phyloP scores from a whole-genome alignment of 495 filamentous ascomycete genomes.

The Cetradonia linearis region DNA sequence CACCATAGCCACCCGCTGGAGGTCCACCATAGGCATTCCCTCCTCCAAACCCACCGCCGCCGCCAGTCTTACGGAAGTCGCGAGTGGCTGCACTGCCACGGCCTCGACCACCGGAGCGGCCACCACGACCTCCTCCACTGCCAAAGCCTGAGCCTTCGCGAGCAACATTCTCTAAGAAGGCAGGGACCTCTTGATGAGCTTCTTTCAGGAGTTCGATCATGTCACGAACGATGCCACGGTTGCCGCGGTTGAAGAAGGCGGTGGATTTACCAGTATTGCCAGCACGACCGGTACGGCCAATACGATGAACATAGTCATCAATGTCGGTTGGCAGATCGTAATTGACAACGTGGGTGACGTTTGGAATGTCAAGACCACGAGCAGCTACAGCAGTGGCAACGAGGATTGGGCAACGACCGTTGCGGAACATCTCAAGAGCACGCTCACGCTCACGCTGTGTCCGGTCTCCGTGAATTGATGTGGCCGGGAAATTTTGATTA shows the following conservation, averaged over 20 bases:
- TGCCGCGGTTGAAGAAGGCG: conserved; percentile 99
- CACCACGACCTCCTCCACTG: conserved; percentile 59
- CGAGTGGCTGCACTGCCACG: conserved; percentile 59
- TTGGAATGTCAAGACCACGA: conserved; percentile 92
- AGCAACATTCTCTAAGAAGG: conserved; percentile 91
- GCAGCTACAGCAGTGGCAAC: conserved; percentile 97
- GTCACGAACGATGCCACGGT: conserved; percentile 92
- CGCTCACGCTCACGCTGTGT: conserved; percentile 98
- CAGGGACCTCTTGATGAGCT: conserved; percentile 90
- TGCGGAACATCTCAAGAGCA: conserved; percentile 93
- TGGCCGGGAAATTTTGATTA: conserved; percentile 97
- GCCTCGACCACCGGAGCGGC: conserved; percentile 51
- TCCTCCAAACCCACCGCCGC: conserved; percentile 38
- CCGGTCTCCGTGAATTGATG: conserved; percentile 94
- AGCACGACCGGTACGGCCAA: conserved; percentile 98
- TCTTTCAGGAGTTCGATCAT: conserved; percentile 94
- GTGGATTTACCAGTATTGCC: conserved; percentile 98
- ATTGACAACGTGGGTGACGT: conserved; percentile 97
- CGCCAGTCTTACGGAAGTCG: conserved; percentile 77
- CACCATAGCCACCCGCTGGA: conserved; percentile 39
- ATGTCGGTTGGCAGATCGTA: conserved; percentile 98
- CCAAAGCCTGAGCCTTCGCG: conserved; percentile 79
- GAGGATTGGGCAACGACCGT: conserved; percentile 85
- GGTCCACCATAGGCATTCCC: conserved; percentile 40
- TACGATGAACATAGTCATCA: conserved; percentile 98